These are phyloP conservation scores for Erigeron canadensis DNA, from an alignment of 129 eudicot species.

Conservation along the genomic window DNA sequence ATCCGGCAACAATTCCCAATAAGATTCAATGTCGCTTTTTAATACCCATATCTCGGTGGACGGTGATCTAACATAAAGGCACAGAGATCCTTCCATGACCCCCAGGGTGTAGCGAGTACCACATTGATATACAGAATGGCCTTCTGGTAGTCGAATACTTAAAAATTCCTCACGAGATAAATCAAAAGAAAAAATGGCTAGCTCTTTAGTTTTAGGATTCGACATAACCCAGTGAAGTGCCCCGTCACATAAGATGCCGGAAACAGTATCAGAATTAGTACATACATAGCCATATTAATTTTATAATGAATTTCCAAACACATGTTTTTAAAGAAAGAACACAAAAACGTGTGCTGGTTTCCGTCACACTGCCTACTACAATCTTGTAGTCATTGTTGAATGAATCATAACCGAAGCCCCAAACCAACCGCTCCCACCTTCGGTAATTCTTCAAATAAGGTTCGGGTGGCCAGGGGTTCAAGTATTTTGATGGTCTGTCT, in stretches of 20 bases:
- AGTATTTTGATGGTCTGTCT: background rate
- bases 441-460: background rate
- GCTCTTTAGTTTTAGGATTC: background rate
- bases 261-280: too few relatives aligned
- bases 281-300: too few relatives aligned
- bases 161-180: background rate
- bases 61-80: background rate
- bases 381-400: slow-evolving; percentile 13
- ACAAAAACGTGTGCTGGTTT: background rate
- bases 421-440: too few relatives aligned
- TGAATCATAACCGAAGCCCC: too few relatives aligned
- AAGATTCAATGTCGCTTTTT: background rate
- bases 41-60: background rate
- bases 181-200: slow-evolving; percentile 2
- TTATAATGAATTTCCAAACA: background rate
- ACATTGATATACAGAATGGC: too few relatives aligned
- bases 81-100: background rate
- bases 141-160: background rate
- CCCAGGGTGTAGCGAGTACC: background rate
- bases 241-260: slow-evolving; percentile 4
- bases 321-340: background rate
- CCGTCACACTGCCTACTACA: background rate
- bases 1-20: background rate
- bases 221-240: background rate
- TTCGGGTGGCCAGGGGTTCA: background rate